phyloP scores from a whole-genome alignment of 306 rosid species.

The Elaeagnus macrophylla region DNA sequence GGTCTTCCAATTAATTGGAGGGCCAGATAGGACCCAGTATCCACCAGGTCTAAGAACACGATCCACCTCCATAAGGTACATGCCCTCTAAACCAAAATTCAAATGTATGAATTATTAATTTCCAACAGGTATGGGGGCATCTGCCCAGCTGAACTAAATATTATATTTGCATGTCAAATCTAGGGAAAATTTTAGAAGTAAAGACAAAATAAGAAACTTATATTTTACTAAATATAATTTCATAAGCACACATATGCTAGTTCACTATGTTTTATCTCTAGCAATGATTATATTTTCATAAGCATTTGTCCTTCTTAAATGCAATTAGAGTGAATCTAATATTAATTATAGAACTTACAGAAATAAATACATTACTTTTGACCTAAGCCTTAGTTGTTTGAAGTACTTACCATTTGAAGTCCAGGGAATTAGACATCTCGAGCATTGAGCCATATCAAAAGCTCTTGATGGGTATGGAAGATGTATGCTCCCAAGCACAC shows the following conservation, averaged over 20 bases:
- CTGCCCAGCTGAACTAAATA: not conserved
- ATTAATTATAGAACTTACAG: conserved; percentile 8
- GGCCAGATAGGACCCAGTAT: conserved; percentile 92
- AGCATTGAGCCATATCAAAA: conserved; percentile 97
- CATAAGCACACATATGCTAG: not conserved
- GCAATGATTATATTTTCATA: not conserved
- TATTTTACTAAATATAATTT: no score
- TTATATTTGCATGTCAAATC: not conserved
- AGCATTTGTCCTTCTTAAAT: not conserved
- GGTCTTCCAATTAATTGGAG: conserved; percentile 97
- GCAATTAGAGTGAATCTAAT: not conserved
- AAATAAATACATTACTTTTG: conserved; percentile 7
- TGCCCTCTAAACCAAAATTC: conserved; percentile 55
- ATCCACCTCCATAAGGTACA: conserved; percentile 89
- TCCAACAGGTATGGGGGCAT: not conserved
- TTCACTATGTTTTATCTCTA: not conserved
- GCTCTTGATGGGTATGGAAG: conserved; percentile 94
- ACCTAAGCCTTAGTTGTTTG: conserved; percentile 8
- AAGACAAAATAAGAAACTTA: not conserved
- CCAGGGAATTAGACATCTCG: conserved; percentile 95
- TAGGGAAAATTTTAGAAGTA: not conserved
- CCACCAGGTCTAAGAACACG: conserved; percentile 97
- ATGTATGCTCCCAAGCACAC: conserved; percentile 78
- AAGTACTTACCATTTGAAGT: conserved; percentile 62
- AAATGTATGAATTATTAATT: conserved; percentile 9